Percentiles rank a stretch among this genome's conserved stretches.
phyloP scores from a whole-genome alignment of 2,329 filamentous ascomycete genomes.

The Neofusicoccum parvum region DNA sequence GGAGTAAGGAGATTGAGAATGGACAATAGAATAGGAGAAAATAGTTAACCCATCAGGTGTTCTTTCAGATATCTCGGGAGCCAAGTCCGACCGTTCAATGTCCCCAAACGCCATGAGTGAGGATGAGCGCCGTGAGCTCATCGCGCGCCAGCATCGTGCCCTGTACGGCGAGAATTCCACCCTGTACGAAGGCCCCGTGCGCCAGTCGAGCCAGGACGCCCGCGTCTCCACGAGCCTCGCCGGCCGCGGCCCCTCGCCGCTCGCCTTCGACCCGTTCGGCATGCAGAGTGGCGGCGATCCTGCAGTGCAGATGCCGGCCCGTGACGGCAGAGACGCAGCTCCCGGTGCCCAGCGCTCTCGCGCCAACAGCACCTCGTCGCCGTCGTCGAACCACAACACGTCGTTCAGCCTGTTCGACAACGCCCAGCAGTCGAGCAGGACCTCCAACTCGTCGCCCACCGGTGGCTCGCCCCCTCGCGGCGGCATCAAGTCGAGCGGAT shows the following conservation, averaged over 20 bases:
- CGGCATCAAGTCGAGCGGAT: constrained; percentile 56
- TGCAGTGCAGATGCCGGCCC: constrained; percentile 54
- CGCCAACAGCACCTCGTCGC: constrained; percentile 83
- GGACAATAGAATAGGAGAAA: constrained; percentile 60
- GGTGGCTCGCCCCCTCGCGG: constrained; percentile 77
- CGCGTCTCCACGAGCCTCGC: constrained; percentile 61
- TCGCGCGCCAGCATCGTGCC: constrained; percentile 92
- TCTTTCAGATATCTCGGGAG: constrained; percentile 68
- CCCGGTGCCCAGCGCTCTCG: constrained; percentile 63
- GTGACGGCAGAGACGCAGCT: constrained; percentile 47
- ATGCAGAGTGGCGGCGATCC: constrained; percentile 45
- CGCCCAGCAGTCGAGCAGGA: constrained; percentile 70
- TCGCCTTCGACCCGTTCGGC: constrained; percentile 73
- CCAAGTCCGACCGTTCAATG: constrained; percentile 83
- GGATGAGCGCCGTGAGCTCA: constrained; percentile 92
- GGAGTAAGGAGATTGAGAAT: constrained; percentile 88
- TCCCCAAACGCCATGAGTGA: constrained; percentile 88
- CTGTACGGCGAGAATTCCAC: constrained; percentile 77
- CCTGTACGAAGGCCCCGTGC: constrained; percentile 72
- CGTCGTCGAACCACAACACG: constrained; percentile 65
- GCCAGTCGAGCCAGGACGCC: constrained; percentile 67
- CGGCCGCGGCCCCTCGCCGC: constrained; percentile 73
- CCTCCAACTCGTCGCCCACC: constrained; percentile 78
- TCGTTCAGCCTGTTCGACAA: constrained; percentile 52
- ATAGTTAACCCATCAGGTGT: constrained; percentile 56